Evolutionary conservation across 2,329 filamentous ascomycete species (phyloP).

Genomic region (Calonectria honghensis): DNA sequence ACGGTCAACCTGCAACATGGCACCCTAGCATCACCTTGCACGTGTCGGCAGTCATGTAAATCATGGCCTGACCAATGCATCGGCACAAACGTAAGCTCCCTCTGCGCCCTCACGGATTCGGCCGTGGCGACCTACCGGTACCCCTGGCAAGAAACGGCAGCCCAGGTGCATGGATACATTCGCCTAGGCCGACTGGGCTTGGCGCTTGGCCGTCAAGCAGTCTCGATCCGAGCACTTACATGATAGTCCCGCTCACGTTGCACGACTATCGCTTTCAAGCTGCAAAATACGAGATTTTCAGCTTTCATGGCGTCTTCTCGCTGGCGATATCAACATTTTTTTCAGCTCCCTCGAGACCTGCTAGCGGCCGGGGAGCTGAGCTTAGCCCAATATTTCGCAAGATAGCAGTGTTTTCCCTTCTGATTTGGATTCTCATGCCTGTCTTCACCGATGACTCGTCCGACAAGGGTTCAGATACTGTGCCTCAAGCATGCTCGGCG

Average conservation of each 20-base stretch:
- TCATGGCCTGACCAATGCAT: constrained; percentile 18
- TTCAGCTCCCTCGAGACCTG: not conserved
- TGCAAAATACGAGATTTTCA: constrained; percentile 16
- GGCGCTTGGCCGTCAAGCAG: not conserved
- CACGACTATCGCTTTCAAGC: constrained; percentile 7
- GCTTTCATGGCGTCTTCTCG: not conserved
- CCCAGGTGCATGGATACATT: constrained; percentile 10
- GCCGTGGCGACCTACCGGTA: not conserved
- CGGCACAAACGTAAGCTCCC: not conserved
- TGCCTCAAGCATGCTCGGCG: not conserved
- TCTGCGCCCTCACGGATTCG: not conserved
- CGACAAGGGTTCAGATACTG: constrained; percentile 14
- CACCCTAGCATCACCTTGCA: not conserved
- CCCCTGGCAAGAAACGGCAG: not conserved
- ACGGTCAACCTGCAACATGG: not conserved
- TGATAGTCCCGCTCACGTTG: constrained; percentile 11
- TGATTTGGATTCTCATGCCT: not conserved
- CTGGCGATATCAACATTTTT: constrained; percentile 13
- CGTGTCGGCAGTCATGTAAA: not conserved
- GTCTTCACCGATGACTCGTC: not conserved
- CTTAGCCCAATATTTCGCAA: not conserved
- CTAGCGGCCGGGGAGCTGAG: not conserved
- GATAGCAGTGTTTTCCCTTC: not conserved
- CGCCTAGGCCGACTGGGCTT: not conserved
- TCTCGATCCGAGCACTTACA: constrained; percentile 21